A percentile compares a stretch with the other conserved stretches of the same genome.
These are phyloP conservation scores for Nicotiana rustica DNA, from an alignment of 305 asterid genomes.

Conservation along the genomic window DNA sequence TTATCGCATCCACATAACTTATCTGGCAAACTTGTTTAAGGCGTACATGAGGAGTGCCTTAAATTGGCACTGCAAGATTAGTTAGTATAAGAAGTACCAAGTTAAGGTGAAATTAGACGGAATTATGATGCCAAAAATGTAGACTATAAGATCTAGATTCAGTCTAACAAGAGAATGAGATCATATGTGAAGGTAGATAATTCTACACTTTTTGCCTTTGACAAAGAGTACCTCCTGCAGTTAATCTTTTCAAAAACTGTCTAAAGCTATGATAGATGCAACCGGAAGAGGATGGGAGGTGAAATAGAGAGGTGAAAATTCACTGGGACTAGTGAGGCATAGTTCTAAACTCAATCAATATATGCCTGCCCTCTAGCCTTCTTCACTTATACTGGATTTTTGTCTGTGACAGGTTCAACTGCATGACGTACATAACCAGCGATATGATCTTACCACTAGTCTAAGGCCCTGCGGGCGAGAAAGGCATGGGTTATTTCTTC, in stretches of 20 bases:
- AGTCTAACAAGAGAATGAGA: neutral
- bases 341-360: neutral
- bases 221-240: neutral
- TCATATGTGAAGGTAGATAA: neutral
- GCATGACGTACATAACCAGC: neutral
- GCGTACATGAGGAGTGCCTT: neutral
- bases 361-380: neutral
- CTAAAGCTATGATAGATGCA: neutral
- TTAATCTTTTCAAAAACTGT: neutral
- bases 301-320: neutral
- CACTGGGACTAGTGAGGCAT: neutral
- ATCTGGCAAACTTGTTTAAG: neutral
- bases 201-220: neutral
- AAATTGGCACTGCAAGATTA: neutral
- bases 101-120: neutral
- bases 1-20: neutral
- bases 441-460: neutral
- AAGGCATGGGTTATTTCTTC: neutral
- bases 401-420: neutral
- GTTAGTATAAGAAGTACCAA: neutral
- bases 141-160: neutral
- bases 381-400: neutral
- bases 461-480: neutral
- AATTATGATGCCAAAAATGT: neutral
- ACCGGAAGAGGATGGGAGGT: slow-evolving; percentile 8